A percentile compares a stretch with the other conserved stretches of the same genome.
These are phyloP conservation scores for Ophiostoma populinum DNA, from an alignment of 2,329 filamentous ascomycete species.

Conservation along the genomic window DNA sequence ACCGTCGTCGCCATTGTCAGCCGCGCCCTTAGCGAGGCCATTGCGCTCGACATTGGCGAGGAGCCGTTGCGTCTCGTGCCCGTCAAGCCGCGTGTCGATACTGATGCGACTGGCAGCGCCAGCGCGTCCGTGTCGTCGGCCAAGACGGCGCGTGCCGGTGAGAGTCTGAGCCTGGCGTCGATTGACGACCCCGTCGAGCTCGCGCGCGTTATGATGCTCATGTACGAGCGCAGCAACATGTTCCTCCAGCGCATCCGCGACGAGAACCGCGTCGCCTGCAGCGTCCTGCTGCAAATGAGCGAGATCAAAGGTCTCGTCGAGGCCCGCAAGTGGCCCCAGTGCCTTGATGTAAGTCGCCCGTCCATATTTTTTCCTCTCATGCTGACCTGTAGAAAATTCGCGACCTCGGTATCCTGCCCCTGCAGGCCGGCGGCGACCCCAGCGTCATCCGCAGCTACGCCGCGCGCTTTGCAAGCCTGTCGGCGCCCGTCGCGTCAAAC, in stretches of 20 bases:
- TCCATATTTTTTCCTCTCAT: neutral
- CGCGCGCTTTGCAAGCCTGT: slow-evolving; percentile 60
- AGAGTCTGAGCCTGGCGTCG: slow-evolving; percentile 42
- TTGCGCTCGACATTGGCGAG: slow-evolving; percentile 72
- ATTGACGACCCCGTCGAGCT: slow-evolving; percentile 44
- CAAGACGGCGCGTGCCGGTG: slow-evolving; percentile 33
- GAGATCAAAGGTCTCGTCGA: slow-evolving; percentile 40
- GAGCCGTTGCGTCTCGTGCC: slow-evolving; percentile 63
- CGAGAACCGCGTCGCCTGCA: slow-evolving; percentile 38
- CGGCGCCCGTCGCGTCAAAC: slow-evolving; percentile 70
- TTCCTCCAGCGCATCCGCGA: slow-evolving; percentile 40
- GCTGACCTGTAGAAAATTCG: slow-evolving; percentile 40
- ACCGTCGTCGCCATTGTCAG: slow-evolving; percentile 84
- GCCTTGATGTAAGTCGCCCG: slow-evolving; percentile 34
- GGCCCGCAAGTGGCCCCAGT: slow-evolving; percentile 36
- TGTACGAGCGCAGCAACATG: slow-evolving; percentile 44
- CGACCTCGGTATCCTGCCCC: slow-evolving; percentile 59
- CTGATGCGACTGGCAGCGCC: no score
- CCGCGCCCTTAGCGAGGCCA: slow-evolving; percentile 73
- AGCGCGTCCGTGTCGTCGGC: slow-evolving; percentile 29
- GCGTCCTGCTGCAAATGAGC: slow-evolving; percentile 42
- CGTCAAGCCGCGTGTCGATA: slow-evolving; percentile 50
- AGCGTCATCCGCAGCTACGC: slow-evolving; percentile 64
- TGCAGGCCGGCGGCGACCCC: slow-evolving; percentile 58
- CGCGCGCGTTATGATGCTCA: slow-evolving; percentile 42